A percentile compares a stretch with the other conserved stretches of the same genome.
These are phyloP conservation scores for Fusarium coffeatum DNA, from an alignment of 2,329 filamentous ascomycete species.

Conservation along the genomic window DNA sequence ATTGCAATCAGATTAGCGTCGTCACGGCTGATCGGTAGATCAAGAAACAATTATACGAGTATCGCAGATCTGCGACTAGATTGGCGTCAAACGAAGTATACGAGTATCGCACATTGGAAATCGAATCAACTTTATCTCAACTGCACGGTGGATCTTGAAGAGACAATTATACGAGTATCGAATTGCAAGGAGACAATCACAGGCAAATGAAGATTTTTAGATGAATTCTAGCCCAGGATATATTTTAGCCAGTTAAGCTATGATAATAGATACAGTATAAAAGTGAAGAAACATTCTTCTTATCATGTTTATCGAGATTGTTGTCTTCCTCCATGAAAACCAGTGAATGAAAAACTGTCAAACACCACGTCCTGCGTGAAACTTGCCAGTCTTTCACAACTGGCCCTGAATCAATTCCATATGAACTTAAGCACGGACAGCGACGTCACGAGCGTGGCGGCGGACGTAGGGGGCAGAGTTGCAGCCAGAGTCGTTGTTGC, in stretches of 20 bases:
- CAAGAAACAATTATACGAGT: background rate
- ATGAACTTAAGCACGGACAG: background rate
- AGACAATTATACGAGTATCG: background rate
- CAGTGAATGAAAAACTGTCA: constrained; percentile 6
- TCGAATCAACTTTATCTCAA: background rate
- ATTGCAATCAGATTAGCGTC: background rate
- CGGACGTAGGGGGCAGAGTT: constrained; percentile 5
- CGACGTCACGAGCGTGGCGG: constrained; percentile 12
- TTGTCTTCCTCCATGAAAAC: background rate
- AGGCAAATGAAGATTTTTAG: accelerated
- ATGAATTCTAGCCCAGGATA: background rate
- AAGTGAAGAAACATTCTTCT: background rate
- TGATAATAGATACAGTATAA: background rate
- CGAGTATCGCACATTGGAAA: background rate
- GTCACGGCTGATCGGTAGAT: background rate
- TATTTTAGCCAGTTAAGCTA: background rate
- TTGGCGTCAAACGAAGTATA: background rate
- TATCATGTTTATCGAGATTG: background rate
- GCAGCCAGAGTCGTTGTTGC: background rate
- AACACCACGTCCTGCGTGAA: constrained; percentile 24
- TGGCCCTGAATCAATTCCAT: background rate
- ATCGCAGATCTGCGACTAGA: background rate
- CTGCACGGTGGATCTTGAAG: accelerated
- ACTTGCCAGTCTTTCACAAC: constrained; percentile 1
- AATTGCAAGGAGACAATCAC: background rate